Evolutionary conservation across 164 flowering plant genomes (phyloP).

Genomic region (Hamamelis virginiana): DNA sequence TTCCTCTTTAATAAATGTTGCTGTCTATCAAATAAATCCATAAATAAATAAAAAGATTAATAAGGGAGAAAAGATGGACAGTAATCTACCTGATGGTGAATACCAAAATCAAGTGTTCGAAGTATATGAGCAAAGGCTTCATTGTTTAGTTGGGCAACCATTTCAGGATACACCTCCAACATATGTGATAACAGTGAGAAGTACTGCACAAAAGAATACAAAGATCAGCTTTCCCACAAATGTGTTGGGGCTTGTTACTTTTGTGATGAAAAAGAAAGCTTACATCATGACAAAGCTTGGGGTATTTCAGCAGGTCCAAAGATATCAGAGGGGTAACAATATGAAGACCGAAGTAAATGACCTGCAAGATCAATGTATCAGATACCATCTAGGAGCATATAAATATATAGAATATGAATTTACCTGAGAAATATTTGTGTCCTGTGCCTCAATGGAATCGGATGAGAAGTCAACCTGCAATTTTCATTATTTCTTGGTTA

Average conservation of each 20-base stretch:
- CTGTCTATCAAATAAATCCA: too few species aligned
- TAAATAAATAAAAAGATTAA: too few species aligned
- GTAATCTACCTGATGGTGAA: constrained; percentile 72
- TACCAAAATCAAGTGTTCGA: constrained; percentile 81
- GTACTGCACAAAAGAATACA: constrained; percentile 50
- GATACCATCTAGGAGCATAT: constrained; percentile 1
- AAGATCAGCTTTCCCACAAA: constrained; percentile 13
- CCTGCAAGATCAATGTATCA: constrained; percentile 44
- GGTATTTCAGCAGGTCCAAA: constrained; percentile 83
- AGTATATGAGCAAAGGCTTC: constrained; percentile 69
- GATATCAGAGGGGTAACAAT: constrained; percentile 85
- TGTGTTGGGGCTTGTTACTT: not conserved
- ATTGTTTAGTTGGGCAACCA: constrained; percentile 58
- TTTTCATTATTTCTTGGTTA: not conserved
- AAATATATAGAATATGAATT: not conserved
- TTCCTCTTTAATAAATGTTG: too few species aligned
- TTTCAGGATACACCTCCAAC: constrained; percentile 96
- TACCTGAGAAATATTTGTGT: constrained; percentile 77
- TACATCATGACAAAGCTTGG: constrained; percentile 91
- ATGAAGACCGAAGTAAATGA: constrained; percentile 84
- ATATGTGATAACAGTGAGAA: constrained; percentile 79
- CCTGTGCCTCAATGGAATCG: constrained; percentile 47
- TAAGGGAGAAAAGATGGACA: too few species aligned
- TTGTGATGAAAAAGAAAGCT: constrained; percentile 20
- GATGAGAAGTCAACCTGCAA: constrained; percentile 87